These are phyloP conservation scores for Kazachstania viticola DNA, from an alignment of 805 yeast genomes.

Conservation along the genomic window DNA sequence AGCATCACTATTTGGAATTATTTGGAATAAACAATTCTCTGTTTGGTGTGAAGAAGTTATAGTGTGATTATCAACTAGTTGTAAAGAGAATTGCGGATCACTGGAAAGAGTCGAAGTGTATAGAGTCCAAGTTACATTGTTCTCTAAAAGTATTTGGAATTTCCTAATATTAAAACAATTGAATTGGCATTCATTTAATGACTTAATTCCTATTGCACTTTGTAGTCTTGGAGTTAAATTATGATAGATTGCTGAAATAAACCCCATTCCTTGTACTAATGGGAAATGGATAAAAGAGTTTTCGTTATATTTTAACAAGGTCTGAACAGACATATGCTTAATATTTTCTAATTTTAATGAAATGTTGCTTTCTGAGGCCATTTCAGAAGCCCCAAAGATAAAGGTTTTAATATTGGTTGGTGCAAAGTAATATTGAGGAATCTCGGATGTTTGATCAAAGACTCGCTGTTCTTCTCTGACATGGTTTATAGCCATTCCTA, in stretches of 20 bases:
- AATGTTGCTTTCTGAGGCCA: constrained; percentile 16
- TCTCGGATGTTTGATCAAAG: constrained; percentile 54
- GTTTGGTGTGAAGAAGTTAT: constrained; percentile 11
- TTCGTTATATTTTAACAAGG: constrained; percentile 16
- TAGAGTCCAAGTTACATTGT: constrained; percentile 36
- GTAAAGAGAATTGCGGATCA: constrained; percentile 2
- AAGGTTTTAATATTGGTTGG: constrained; percentile 59
- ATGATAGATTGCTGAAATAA: constrained; percentile 55
- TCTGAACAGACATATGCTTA: constrained; percentile 27
- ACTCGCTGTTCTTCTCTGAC: constrained; percentile 48
- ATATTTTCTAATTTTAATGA: constrained; percentile 21
- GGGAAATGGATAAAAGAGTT: constrained; percentile 41
- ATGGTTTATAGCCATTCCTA: constrained; percentile 61
- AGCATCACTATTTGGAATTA: constrained; percentile 38
- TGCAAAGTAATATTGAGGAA: constrained; percentile 51
- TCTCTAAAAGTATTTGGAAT: constrained; percentile 41
- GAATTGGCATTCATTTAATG: neutral
- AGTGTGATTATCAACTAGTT: constrained; percentile 10
- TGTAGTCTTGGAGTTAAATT: constrained; percentile 41
- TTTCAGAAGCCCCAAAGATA: constrained; percentile 35
- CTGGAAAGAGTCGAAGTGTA: constrained; percentile 5
- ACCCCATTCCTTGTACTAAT: constrained; percentile 73
- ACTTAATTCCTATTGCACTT: constrained; percentile 55
- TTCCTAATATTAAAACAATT: constrained; percentile 22
- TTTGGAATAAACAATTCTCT: constrained; percentile 45